Evolutionary conservation across 2,329 filamentous ascomycete genomes (phyloP), one percentile per base, ranked within the genome.

Genomic region (Diaporthe vexans): DNA sequence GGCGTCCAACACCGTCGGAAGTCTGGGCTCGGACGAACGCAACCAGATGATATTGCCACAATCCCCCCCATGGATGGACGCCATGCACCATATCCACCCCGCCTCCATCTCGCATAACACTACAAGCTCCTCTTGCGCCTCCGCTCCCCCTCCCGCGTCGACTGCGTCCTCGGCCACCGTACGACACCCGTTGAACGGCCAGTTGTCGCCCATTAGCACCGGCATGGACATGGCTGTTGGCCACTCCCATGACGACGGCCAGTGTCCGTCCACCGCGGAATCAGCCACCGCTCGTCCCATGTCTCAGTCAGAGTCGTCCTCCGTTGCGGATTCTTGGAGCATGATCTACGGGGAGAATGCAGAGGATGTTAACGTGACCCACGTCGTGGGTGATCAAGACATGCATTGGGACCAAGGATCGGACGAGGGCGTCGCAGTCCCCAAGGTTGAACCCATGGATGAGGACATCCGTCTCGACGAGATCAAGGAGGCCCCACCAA

Each of bases 391-490:
- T 40, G 74, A 76, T 57, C 82, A 84, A 46, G 86, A 88, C 40
- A 80, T 82, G 71, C 80, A 82, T 52, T 89, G 87, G 88, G 87
- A 89, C 57, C 85, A 84, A 40, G 82, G 79, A 56, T 83, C 85
- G 7, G 86, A 87, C 70, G 86, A 88, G 51, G 80, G 84, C 52
- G 77, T 88, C 59, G 79, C 86, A 19, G 81, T 88, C 10, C 88
- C 89, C 10, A 92, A 92, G 79, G 78, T 89, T 15, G 90, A 92
- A 77, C 89, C 89, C 2, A 75, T 84, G 63, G 90, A 92, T 63
- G 88, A 91, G 74, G 87, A 88, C 73, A 84, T 91, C 74, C 85
- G 87, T 65, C 84, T 91, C 76, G 84, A 87, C 63, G 86, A 90
- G 37, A 79, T 91, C 37, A 86, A 88, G 77, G 84, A 85, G 72